Evolutionary conservation across 2,329 filamentous ascomycete species (phyloP).

Genomic region (Paraphaeosphaeria minitans): DNA sequence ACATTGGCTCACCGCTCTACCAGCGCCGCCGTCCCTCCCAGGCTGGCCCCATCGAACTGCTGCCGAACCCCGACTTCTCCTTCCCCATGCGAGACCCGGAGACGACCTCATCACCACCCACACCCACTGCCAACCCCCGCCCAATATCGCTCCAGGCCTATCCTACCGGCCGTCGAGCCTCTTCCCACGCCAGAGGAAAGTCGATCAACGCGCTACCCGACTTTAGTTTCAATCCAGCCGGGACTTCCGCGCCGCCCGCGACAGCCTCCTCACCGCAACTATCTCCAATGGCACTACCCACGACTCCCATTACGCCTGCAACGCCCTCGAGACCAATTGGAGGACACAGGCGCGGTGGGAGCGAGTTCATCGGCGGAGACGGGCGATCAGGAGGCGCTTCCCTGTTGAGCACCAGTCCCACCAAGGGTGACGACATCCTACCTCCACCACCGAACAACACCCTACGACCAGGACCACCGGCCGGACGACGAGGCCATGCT

Average conservation of each 20-base stretch:
- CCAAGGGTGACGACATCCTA: conserved; percentile 65
- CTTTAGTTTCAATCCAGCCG: conserved; percentile 57
- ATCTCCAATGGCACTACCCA: conserved; percentile 38
- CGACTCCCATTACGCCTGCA: conserved; percentile 47
- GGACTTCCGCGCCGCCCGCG: conserved; percentile 37
- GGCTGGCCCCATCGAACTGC: conserved; percentile 48
- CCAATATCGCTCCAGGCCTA: conserved; percentile 47
- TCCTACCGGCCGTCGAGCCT: conserved; percentile 40
- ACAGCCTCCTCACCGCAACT: conserved; percentile 43
- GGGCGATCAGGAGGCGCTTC: conserved; percentile 56
- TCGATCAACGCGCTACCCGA: conserved; percentile 53
- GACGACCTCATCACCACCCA: conserved; percentile 32
- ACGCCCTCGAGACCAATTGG: conserved; percentile 62
- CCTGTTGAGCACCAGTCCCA: conserved; percentile 71
- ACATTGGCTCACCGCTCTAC: conserved; percentile 45
- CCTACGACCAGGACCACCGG: conserved; percentile 54
- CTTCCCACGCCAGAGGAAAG: conserved; percentile 44
- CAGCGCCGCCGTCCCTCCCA: conserved; percentile 41
- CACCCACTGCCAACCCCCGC: conserved; percentile 41
- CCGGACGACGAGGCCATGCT: conserved; percentile 69
- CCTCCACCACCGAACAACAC: conserved; percentile 60
- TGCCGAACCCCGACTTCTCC: conserved; percentile 55
- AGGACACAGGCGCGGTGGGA: conserved; percentile 74
- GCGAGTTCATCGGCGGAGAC: conserved; percentile 84
- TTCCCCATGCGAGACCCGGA: conserved; percentile 51